These are phyloP conservation scores for Pichia terricola DNA, from an alignment of 1,139 yeast species.

Conservation along the genomic window DNA sequence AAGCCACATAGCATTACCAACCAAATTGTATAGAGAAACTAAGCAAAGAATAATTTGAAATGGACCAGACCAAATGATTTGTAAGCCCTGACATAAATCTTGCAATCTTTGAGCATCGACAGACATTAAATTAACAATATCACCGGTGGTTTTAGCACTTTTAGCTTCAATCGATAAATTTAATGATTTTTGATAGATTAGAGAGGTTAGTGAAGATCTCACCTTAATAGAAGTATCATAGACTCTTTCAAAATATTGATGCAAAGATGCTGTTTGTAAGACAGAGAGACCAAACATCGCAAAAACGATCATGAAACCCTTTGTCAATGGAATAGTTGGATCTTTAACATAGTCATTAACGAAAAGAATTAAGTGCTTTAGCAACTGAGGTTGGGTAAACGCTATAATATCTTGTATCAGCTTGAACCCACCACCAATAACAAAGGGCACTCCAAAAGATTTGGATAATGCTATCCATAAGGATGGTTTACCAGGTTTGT, in stretches of 20 bases:
- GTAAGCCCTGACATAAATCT: conserved; percentile 79
- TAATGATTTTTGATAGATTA: conserved; percentile 73
- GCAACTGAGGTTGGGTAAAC: conserved; percentile 81
- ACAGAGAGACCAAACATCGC: conserved; percentile 81
- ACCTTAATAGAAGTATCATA: conserved; percentile 88
- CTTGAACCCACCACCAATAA: conserved; percentile 72
- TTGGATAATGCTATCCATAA: conserved; percentile 49
- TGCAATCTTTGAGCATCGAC: conserved; percentile 93
- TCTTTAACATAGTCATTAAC: conserved; percentile 64
- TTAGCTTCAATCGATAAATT: conserved; percentile 79
- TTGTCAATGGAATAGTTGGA: conserved; percentile 48
- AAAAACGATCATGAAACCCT: conserved; percentile 74
- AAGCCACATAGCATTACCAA: conserved; percentile 95
- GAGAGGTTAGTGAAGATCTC: conserved; percentile 68
- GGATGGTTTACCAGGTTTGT: conserved; percentile 44
- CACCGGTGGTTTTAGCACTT: conserved; percentile 81
- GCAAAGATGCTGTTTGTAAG: conserved; percentile 74
- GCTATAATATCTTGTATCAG: conserved; percentile 70
- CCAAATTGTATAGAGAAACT: conserved; percentile 57
- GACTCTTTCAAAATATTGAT: conserved; percentile 85
- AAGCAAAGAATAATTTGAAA: conserved; percentile 82
- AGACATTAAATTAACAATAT: conserved; percentile 92
- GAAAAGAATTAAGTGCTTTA: conserved; percentile 65
- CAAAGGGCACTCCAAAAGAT: conserved; percentile 64
- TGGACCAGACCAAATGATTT: conserved; percentile 93